phyloP scores from a whole-genome alignment of 2,329 filamentous ascomycete genomes.

The Uncinocarpus reesii region DNA sequence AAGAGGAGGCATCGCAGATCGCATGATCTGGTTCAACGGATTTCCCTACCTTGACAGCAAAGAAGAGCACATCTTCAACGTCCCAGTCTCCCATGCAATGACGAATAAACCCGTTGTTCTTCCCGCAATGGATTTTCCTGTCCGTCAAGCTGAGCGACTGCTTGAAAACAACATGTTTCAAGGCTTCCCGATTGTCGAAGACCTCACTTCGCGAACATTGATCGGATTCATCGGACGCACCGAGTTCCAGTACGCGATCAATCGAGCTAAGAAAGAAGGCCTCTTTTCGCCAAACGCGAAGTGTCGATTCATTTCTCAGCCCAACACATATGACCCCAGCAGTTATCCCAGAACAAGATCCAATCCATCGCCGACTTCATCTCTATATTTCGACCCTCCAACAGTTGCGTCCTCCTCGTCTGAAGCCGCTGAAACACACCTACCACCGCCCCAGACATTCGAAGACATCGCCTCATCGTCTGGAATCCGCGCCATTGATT shows the following conservation, averaged over 20 bases:
- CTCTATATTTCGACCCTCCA: constrained; percentile 2
- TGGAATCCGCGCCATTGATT: constrained; percentile 56
- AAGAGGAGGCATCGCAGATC: constrained; percentile 93
- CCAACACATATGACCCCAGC: background rate
- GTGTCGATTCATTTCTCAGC: constrained; percentile 56
- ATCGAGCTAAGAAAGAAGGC: constrained; percentile 61
- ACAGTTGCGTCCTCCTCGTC: constrained; percentile 5
- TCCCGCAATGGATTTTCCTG: constrained; percentile 60
- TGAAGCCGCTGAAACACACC: background rate
- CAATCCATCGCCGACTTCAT: constrained; percentile 8
- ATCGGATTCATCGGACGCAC: constrained; percentile 88
- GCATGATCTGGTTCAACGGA: constrained; percentile 98
- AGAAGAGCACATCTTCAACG: constrained; percentile 92
- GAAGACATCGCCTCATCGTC: constrained; percentile 50
- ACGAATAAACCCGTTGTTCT: constrained; percentile 63
- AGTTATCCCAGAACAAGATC: background rate
- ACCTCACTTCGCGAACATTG: constrained; percentile 57
- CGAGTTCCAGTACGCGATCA: constrained; percentile 82
- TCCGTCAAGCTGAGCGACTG: constrained; percentile 67
- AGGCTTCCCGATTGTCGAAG: constrained; percentile 84
- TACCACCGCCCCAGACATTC: constrained; percentile 43
- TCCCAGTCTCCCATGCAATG: constrained; percentile 87
- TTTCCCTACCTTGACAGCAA: constrained; percentile 97
- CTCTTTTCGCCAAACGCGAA: constrained; percentile 56
- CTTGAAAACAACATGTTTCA: constrained; percentile 73